These are phyloP conservation scores for Cucurbita argyrosperma DNA, from an alignment of 306 rosid genomes.

Conservation along the genomic window DNA sequence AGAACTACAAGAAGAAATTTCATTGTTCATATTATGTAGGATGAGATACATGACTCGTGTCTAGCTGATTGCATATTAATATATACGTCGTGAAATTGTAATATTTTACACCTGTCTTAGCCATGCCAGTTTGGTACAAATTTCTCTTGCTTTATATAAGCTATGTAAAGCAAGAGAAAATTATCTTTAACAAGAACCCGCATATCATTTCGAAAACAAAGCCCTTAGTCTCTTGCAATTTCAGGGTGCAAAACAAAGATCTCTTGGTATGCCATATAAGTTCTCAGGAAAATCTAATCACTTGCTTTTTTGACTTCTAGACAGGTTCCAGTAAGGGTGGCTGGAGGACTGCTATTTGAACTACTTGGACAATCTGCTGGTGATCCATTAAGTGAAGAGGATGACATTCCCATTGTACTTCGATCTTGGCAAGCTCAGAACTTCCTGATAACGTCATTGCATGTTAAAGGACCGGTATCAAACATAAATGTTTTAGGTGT, in stretches of 20 bases:
- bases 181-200: background rate
- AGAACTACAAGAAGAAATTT: background rate
- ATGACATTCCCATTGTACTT: constrained; percentile 83
- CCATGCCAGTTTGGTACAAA: background rate
- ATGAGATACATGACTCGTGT: background rate
- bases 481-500: constrained; percentile 62
- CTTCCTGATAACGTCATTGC: constrained; percentile 69
- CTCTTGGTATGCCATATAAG: background rate
- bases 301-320: background rate
- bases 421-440: constrained; percentile 95
- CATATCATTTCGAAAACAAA: background rate
- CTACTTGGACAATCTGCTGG: constrained; percentile 91
- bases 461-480: constrained; percentile 51
- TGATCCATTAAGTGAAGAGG: constrained; percentile 70
- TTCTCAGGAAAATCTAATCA: background rate
- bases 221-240: background rate
- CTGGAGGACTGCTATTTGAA: constrained; percentile 89
- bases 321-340: constrained; percentile 93
- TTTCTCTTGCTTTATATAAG: background rate
- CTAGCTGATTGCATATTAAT: background rate
- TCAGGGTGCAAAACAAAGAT: background rate
- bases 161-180: too few relatives aligned
- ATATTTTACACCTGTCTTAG: background rate
- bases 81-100: background rate
- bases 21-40: background rate